Evolutionary conservation across 208 protist genomes (phyloP), one percentile per base, ranked within the genome.

Genomic region (Trypanosoma scelopori): DNA sequence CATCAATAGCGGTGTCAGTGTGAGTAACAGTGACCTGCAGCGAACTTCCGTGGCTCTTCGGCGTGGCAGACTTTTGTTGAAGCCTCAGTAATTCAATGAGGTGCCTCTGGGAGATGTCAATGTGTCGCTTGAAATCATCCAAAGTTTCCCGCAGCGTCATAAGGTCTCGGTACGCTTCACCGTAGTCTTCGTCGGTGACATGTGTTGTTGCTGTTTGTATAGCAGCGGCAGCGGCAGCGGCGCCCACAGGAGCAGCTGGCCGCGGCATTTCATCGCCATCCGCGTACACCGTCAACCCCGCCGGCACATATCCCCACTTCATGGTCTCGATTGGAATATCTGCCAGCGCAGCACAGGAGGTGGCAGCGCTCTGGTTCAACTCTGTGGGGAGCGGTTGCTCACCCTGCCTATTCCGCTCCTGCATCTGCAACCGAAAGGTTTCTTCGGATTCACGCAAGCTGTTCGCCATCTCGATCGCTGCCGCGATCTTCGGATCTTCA

Each of bases 221-320:
- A 37, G 3, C 9, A 3, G 32, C 3, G 32, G 9, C 32, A 9
- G 32, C 32, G 32, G 32, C 9, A 11, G 32, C 32, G 9, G 32
- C n/a, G n/a, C n/a, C n/a, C n/a, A n/a, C n/a, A n/a, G n/a, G n/a
- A n/a, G n/a, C 32, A 9, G 32, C 32, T 37, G 32, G 32, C 5
- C 9, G 68, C 7, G 62, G 41, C 18, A 37, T 53, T 7, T 66
- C 64, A n/a, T 25, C 20, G 13, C 81, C 85, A 35, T 82, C 51
- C 0, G 78, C 71, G 71, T 94, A 94, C 79, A 89, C 68, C n/a
- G 73, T 87, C 55, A 94, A 65, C 5, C 84, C 85, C 37, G 86
- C 85, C 16, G 89, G 89, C 15, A 94, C 81, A 74, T 92, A 69
- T 20, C 79, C 73, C 86, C 89, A 94, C 60, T 69, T 65, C 84